A percentile compares a stretch with the other conserved stretches of the same genome.
Evolutionary conservation across 1,139 yeast genomes (phyloP).

Genomic region (Magnusiomyces tetraspermus): DNA sequence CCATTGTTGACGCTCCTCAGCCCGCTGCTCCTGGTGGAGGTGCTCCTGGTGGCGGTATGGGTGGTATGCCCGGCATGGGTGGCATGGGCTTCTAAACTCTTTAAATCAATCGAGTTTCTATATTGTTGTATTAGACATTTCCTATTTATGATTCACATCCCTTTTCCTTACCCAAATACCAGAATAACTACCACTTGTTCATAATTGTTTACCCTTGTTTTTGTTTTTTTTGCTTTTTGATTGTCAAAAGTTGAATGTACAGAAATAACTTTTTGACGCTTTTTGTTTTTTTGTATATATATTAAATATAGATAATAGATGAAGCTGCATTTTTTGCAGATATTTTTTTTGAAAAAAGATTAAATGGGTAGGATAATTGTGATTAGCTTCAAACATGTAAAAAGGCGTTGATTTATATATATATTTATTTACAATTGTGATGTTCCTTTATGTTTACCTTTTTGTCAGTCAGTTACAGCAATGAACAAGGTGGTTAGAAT

Average conservation of each 20-base stretch:
- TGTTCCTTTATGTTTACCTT: too few species aligned
- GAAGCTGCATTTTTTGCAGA: too few species aligned
- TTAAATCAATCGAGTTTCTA: slow-evolving; percentile 8
- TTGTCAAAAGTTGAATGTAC: background rate
- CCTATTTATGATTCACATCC: background rate
- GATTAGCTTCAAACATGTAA: too few species aligned
- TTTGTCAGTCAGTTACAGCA: too few species aligned
- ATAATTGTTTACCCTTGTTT: background rate
- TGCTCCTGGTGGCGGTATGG: slow-evolving; percentile 53
- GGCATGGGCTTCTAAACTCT: slow-evolving; percentile 31
- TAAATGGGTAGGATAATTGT: too few species aligned
- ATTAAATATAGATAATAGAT: too few species aligned
- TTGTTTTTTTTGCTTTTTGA: background rate
- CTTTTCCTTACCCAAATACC: background rate
- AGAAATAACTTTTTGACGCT: too few species aligned
- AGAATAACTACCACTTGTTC: background rate
- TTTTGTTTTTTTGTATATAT: too few species aligned
- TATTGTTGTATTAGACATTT: background rate
- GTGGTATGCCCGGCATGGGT: slow-evolving; percentile 50
- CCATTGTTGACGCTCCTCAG: slow-evolving; percentile 95
- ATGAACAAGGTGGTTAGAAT: too few species aligned
- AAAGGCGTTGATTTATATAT: too few species aligned
- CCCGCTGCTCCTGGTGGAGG: slow-evolving; percentile 69
- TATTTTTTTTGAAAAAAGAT: too few species aligned
- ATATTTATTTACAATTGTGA: too few species aligned